Evolutionary conservation across 2,329 filamentous ascomycete species (phyloP), one percentile per base, ranked within the genome.

Genomic region (Dichotomopilus funicola): DNA sequence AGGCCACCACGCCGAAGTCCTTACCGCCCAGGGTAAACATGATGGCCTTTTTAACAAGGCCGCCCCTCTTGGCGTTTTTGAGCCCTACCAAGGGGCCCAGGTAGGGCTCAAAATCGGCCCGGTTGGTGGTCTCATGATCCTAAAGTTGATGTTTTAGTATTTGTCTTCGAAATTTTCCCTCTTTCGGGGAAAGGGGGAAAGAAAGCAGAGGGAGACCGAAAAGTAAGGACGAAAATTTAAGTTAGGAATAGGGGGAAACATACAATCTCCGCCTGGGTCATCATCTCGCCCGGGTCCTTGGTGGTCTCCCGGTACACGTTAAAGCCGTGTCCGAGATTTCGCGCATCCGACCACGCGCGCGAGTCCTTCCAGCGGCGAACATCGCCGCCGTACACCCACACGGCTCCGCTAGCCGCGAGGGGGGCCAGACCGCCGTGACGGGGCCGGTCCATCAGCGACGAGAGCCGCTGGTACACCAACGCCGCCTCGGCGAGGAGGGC

Each of bases 1-100:
- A 96, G 12, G 87, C 91, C 42, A 96, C 90, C 51, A 96, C 74
- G 65, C 95, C 91, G 65, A 95, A 91, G 2, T 83, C 85, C 2
- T 91, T 80, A 2, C 87, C 87, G 33, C 86, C 79, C 50, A 87
- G 83, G 2, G 80, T 83, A 41, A 96, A 82, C 63, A 87, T 92
- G 71, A 96, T 91, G 0, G 91, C 96, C 76, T 96, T 96, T 78
- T 96, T 96, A 60, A 96, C 82, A 42, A 96, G 73, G 0, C 91
- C 91, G 1, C 83, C 81, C 11, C 83, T 77, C 66, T 94, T 94
- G 78, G 96, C 96, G 36, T 85, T 83, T 64, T 96, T 96, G 0
- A 87, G 91, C 71, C 95, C 91, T n/a, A 92, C 82, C 10, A 96
- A 76, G 0, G 90, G 95, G 5, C 91, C 91, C 45, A 94, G 84